phyloP scores from a whole-genome alignment of 1,284 basidiomycete genomes.

The Marasmius tenuissimus region DNA sequence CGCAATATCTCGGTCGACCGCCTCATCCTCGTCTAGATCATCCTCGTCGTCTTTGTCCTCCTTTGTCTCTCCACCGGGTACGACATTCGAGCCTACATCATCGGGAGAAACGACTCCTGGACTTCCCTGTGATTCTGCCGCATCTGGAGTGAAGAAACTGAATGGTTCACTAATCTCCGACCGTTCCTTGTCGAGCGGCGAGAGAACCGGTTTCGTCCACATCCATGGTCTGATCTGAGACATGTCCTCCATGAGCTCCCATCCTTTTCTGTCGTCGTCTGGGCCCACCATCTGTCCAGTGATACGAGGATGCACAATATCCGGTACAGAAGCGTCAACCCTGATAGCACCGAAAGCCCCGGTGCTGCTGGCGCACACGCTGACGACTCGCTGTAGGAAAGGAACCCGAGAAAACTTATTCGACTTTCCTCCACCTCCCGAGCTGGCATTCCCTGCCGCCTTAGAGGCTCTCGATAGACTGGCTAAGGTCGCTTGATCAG shows the following conservation, averaged over 20 bases:
- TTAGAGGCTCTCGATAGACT: background rate
- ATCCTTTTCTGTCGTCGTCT: constrained; percentile 8
- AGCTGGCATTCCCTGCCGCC: constrained; percentile 36
- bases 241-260: constrained; percentile 12
- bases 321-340: constrained; percentile 65
- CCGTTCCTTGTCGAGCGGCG: constrained; percentile 5
- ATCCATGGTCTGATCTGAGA: constrained; percentile 10
- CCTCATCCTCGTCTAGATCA: constrained; percentile 35
- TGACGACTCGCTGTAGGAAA: constrained; percentile 81
- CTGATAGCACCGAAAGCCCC: constrained; percentile 90
- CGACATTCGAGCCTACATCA: background rate
- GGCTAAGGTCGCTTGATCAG: background rate
- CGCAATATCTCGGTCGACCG: constrained; percentile 36
- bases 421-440: constrained; percentile 46
- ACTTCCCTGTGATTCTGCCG: background rate
- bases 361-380: constrained; percentile 85
- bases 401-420: constrained; percentile 86
- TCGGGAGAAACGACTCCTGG: background rate
- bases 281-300: background rate
- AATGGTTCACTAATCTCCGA: background rate
- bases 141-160: background rate
- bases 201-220: constrained; percentile 5
- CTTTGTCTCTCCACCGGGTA: background rate
- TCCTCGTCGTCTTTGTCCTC: constrained; percentile 10
- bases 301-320: constrained; percentile 37